Percentiles rank a stretch among this genome's conserved stretches.
Evolutionary conservation across 768 basidiomycete genomes (phyloP).

Genomic region (Phaffia tasmanica): DNA sequence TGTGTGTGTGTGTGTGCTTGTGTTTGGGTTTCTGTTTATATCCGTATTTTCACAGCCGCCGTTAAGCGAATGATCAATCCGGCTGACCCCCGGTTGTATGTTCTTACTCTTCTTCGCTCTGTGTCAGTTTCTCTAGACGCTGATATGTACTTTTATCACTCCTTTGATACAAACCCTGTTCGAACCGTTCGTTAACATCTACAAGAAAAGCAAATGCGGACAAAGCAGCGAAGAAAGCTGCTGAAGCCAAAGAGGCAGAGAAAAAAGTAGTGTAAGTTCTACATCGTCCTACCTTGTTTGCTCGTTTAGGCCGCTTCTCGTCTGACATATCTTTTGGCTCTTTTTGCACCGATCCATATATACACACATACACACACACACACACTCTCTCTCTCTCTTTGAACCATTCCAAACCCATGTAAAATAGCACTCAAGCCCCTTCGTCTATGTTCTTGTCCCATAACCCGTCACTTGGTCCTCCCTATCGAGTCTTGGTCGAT

Average conservation of each 20-base stretch:
- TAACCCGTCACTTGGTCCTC: slow-evolving; percentile 89
- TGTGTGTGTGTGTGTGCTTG: no score
- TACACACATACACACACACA: neutral
- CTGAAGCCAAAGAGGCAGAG: slow-evolving; percentile 61
- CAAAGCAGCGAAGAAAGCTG: slow-evolving; percentile 47
- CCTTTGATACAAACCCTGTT: neutral
- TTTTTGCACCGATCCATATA: neutral
- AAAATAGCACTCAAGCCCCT: slow-evolving; percentile 62
- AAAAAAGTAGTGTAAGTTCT: slow-evolving; percentile 52
- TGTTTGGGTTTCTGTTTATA: no score
- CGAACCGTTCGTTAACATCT: slow-evolving; percentile 22
- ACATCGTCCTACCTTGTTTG: neutral
- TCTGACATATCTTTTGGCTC: neutral
- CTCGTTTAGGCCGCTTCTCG: neutral
- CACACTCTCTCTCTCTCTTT: neutral
- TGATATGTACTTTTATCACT: neutral
- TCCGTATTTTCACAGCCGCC: slow-evolving; percentile 37
- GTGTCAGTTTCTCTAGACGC: neutral
- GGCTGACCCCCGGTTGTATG: slow-evolving; percentile 81
- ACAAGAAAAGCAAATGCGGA: slow-evolving; percentile 52
- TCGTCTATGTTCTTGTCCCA: slow-evolving; percentile 89
- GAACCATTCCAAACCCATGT: neutral
- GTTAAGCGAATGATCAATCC: slow-evolving; percentile 92
- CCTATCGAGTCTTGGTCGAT: slow-evolving; percentile 93
- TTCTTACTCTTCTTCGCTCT: slow-evolving; percentile 19